Percentiles rank a stretch among this genome's conserved stretches.
These are phyloP conservation scores for Boechera divaricarpa DNA, from an alignment of 345 rosid species.

Conservation along the genomic window DNA sequence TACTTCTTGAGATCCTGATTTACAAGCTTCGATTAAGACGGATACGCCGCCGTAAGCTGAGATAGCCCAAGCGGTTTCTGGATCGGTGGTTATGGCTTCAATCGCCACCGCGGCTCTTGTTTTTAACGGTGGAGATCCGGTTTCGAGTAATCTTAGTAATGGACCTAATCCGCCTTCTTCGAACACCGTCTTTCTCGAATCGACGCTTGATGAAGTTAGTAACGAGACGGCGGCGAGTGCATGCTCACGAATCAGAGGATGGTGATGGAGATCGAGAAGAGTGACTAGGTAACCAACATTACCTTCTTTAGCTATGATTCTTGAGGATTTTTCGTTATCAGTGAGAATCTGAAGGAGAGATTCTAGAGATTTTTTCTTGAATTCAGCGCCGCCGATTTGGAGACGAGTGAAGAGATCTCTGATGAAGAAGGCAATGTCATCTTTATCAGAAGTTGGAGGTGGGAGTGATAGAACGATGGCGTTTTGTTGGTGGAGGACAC, in stretches of 20 bases:
- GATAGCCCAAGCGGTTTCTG: slow-evolving; percentile 74
- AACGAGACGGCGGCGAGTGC: slow-evolving; percentile 68
- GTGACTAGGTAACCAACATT: slow-evolving; percentile 63
- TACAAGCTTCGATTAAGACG: slow-evolving; percentile 64
- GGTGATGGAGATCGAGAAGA: slow-evolving; percentile 62
- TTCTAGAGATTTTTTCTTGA: slow-evolving; percentile 72
- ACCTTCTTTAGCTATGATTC: slow-evolving; percentile 71
- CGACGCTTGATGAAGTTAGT: slow-evolving; percentile 59
- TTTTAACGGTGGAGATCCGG: slow-evolving; percentile 61
- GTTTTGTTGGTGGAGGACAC: slow-evolving; percentile 67
- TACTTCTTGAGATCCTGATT: slow-evolving; percentile 59
- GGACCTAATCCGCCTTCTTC: slow-evolving; percentile 85
- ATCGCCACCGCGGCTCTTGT: slow-evolving; percentile 72
- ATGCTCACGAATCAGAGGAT: slow-evolving; percentile 63
- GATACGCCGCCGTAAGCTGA: slow-evolving; percentile 74
- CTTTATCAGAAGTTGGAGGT: slow-evolving; percentile 57
- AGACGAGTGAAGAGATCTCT: slow-evolving; percentile 79
- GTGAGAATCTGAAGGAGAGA: slow-evolving; percentile 69
- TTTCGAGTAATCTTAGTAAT: slow-evolving; percentile 62
- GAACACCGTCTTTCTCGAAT: slow-evolving; percentile 66
- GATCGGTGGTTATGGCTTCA: slow-evolving; percentile 71
- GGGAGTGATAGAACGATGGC: slow-evolving; percentile 79
- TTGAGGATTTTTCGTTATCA: slow-evolving; percentile 60
- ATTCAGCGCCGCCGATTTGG: slow-evolving; percentile 82
- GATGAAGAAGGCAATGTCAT: slow-evolving; percentile 63